These are phyloP conservation scores for Pisolithus thermaeus DNA, from an alignment of 1,284 basidiomycete species.

Conservation along the genomic window DNA sequence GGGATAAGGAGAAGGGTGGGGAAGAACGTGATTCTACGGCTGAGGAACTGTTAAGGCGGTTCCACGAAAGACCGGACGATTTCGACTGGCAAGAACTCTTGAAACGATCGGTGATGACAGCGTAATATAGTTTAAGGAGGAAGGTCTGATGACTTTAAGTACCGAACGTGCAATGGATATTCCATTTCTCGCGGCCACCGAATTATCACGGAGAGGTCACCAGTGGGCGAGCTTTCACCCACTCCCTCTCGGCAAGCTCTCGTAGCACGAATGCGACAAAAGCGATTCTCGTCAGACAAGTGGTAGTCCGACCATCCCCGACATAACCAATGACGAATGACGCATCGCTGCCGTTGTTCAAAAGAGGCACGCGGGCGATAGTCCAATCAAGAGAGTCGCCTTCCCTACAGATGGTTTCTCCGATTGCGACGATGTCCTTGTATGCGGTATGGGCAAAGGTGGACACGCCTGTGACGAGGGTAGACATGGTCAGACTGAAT, in stretches of 20 bases:
- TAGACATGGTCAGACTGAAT: conserved; percentile 41
- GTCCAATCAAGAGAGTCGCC: conserved; percentile 57
- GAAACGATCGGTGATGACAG: conserved; percentile 32
- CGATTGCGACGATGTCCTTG: conserved; percentile 47
- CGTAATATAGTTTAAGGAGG: background rate
- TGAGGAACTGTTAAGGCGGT: conserved; percentile 51
- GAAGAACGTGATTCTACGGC: conserved; percentile 23
- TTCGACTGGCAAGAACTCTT: conserved; percentile 75
- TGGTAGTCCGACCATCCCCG: conserved; percentile 52
- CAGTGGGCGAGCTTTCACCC: conserved; percentile 29
- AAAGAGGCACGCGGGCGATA: conserved; percentile 55
- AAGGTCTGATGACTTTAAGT: background rate
- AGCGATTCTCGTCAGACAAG: conserved; percentile 43
- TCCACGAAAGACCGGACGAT: conserved; percentile 64
- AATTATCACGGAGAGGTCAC: conserved; percentile 8
- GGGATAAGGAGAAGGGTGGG: conserved; percentile 36
- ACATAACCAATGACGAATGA: conserved; percentile 54
- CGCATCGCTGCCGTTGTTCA: conserved; percentile 43
- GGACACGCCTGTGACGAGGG: conserved; percentile 36
- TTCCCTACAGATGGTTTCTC: conserved; percentile 44
- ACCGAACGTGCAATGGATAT: too few species aligned
- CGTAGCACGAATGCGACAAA: conserved; percentile 55
- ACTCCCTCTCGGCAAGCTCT: conserved; percentile 46
- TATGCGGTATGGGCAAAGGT: conserved; percentile 37
- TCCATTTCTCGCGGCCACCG: background rate